These are phyloP conservation scores for Debaryomyces fabryi DNA, from an alignment of 1,139 yeast genomes.

Conservation along the genomic window DNA sequence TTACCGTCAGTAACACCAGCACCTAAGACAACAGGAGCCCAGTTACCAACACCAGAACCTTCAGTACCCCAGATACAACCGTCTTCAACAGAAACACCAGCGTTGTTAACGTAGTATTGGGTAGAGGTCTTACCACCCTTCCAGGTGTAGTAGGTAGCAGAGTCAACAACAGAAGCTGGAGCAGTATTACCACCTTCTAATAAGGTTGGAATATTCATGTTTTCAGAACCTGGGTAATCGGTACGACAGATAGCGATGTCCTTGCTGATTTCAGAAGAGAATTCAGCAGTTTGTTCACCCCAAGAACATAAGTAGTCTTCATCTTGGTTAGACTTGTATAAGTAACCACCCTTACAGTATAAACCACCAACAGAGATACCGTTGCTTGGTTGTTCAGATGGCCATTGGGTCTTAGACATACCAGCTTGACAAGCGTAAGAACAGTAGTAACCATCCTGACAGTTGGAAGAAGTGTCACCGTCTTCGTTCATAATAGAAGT, in stretches of 20 bases:
- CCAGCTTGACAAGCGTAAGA: slow-evolving; percentile 97
- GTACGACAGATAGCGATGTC: slow-evolving; percentile 92
- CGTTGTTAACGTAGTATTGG: slow-evolving; percentile 96
- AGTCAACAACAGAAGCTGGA: slow-evolving; percentile 79
- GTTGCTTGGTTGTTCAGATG: slow-evolving; percentile 74
- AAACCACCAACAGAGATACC: slow-evolving; percentile 95
- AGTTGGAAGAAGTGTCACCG: slow-evolving; percentile 63
- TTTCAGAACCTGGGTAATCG: slow-evolving; percentile 98
- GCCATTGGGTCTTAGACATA: slow-evolving; percentile 98
- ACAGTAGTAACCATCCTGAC: slow-evolving; percentile 90
- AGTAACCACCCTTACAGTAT: slow-evolving; percentile 73
- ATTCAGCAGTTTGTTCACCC: slow-evolving; percentile 73
- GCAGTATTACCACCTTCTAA: slow-evolving; percentile 67
- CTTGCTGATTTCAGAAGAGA: slow-evolving; percentile 62
- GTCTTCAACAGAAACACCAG: slow-evolving; percentile 84
- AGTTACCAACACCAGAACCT: slow-evolving; percentile 88
- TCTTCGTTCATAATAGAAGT: slow-evolving; percentile 70
- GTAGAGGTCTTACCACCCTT: slow-evolving; percentile 81
- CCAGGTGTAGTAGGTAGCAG: slow-evolving; percentile 79
- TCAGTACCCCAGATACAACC: slow-evolving; percentile 93
- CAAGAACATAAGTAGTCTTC: slow-evolving; percentile 75
- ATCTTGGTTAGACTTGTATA: slow-evolving; percentile 73
- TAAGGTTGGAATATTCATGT: slow-evolving; percentile 92
- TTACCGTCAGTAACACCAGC: slow-evolving; percentile 82
- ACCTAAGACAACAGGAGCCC: slow-evolving; percentile 97